phyloP scores from a whole-genome alignment of 1,139 yeast species.

The Geotrichum citri-aurantii region DNA sequence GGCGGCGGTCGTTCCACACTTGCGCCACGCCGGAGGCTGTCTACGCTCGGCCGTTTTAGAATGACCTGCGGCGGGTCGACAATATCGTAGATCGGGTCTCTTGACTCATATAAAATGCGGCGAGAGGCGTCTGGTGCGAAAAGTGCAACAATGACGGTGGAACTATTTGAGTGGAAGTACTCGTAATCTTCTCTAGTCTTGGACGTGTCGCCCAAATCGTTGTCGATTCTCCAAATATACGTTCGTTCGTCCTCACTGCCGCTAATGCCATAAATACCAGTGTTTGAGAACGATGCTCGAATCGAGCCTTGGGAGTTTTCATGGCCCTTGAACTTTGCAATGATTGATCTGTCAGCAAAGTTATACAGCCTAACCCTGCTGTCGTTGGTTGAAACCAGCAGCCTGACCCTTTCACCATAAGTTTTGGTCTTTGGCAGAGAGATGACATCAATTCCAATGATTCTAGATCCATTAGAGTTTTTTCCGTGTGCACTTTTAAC shows the following conservation, averaged over 20 bases:
- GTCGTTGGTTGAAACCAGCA: slow-evolving; percentile 61
- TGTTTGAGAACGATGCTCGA: slow-evolving; percentile 58
- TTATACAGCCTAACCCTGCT: slow-evolving; percentile 67
- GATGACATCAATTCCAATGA: slow-evolving; percentile 34
- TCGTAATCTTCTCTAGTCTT: slow-evolving; percentile 39
- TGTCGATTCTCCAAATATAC: slow-evolving; percentile 53
- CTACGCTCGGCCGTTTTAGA: neutral
- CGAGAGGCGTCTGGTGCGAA: slow-evolving; percentile 75
- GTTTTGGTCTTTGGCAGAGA: slow-evolving; percentile 20
- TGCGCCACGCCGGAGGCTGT: neutral
- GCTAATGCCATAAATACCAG: slow-evolving; percentile 39
- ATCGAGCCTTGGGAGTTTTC: slow-evolving; percentile 68
- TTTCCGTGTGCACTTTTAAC: slow-evolving; percentile 40
- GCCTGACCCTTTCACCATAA: neutral
- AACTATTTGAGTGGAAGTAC: slow-evolving; percentile 72
- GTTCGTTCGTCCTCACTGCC: slow-evolving; percentile 46
- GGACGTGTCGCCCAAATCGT: slow-evolving; percentile 15
- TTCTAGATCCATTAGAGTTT: slow-evolving; percentile 33
- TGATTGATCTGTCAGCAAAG: slow-evolving; percentile 49
- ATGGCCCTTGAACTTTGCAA: slow-evolving; percentile 68
- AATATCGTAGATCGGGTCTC: slow-evolving; percentile 72
- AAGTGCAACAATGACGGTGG: slow-evolving; percentile 65
- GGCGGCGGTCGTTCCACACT: neutral
- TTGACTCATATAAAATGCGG: slow-evolving; percentile 60
- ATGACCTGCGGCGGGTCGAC: slow-evolving; percentile 30